Conservation (phyloP, 2,329 filamentous ascomycete species). For the Rhynchosporium agropyri region DNA sequence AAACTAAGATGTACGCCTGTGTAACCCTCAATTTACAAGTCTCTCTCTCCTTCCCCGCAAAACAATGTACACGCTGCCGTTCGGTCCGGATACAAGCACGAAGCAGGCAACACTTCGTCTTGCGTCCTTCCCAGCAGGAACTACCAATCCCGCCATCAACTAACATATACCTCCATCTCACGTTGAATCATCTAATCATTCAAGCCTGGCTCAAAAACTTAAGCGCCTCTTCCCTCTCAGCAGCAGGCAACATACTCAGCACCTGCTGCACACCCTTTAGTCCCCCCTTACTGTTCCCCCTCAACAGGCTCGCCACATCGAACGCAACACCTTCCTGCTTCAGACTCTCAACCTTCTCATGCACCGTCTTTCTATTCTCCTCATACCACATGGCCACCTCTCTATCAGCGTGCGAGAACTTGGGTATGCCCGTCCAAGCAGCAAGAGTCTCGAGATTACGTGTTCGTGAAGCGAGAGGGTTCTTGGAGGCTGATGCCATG, state of each 20-base stretch:
- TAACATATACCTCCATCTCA: background rate
- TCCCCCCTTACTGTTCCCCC: slow-evolving; percentile 67
- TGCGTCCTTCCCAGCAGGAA: background rate
- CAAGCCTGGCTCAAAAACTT: slow-evolving; percentile 38
- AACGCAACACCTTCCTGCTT: slow-evolving; percentile 73
- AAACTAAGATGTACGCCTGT: slow-evolving; percentile 14
- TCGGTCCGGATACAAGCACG: background rate
- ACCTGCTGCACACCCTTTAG: slow-evolving; percentile 87
- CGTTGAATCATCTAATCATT: background rate
- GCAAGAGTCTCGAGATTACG: slow-evolving; percentile 74
- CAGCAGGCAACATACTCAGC: slow-evolving; percentile 81
- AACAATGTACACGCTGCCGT: slow-evolving; percentile 22
- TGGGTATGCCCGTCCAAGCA: slow-evolving; percentile 78
- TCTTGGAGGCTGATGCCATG: slow-evolving; percentile 58
- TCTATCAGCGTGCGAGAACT: slow-evolving; percentile 78
- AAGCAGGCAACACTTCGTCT: background rate
- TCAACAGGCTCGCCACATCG: slow-evolving; percentile 70
- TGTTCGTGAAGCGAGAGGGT: slow-evolving; percentile 57
- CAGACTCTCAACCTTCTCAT: slow-evolving; percentile 81
- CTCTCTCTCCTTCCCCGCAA: slow-evolving; percentile 12
- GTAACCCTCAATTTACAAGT: slow-evolving; percentile 23
- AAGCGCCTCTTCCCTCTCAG: slow-evolving; percentile 70
- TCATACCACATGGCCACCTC: slow-evolving; percentile 95
- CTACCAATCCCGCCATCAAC: background rate
- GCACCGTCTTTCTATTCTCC: slow-evolving; percentile 82